Evolutionary conservation across 805 yeast species (phyloP).

Genomic region (Candida nanaspora): DNA sequence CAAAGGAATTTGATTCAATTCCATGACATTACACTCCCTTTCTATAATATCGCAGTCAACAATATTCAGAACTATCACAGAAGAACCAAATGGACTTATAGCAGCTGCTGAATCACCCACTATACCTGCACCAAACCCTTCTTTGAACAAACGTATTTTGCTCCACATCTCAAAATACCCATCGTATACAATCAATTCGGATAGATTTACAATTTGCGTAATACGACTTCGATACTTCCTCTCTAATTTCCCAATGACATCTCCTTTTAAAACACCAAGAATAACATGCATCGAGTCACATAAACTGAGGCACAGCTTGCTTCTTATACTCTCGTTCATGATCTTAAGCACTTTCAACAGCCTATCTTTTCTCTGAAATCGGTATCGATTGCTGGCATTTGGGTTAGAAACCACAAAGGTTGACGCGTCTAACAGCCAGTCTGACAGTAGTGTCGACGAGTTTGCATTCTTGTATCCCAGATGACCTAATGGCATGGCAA

Average conservation of each 20-base stretch:
- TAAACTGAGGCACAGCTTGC: background rate
- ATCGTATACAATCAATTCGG: constrained; percentile 21
- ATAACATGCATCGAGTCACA: constrained; percentile 7
- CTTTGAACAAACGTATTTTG: constrained; percentile 7
- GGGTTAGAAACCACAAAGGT: background rate
- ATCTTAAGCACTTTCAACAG: background rate
- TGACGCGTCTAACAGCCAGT: background rate
- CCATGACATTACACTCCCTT: background rate
- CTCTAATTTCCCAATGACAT: constrained; percentile 23
- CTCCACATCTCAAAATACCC: constrained; percentile 23
- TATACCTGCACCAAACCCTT: constrained; percentile 3
- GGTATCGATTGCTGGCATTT: background rate
- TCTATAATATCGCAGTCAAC: constrained; percentile 1
- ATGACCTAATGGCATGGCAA: background rate
- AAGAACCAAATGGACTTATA: constrained; percentile 1
- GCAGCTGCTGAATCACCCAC: constrained; percentile 6
- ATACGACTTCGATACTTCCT: constrained; percentile 24
- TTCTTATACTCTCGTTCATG: background rate
- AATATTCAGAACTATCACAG: constrained; percentile 2
- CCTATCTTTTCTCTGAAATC: background rate
- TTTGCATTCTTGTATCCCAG: background rate
- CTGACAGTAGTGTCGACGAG: background rate
- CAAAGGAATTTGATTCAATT: background rate
- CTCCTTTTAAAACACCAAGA: constrained; percentile 5
- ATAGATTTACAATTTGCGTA: constrained; percentile 25